Evolutionary conservation across 73 alveolate species (phyloP).

Genomic region (Blepharisma japonicum): DNA sequence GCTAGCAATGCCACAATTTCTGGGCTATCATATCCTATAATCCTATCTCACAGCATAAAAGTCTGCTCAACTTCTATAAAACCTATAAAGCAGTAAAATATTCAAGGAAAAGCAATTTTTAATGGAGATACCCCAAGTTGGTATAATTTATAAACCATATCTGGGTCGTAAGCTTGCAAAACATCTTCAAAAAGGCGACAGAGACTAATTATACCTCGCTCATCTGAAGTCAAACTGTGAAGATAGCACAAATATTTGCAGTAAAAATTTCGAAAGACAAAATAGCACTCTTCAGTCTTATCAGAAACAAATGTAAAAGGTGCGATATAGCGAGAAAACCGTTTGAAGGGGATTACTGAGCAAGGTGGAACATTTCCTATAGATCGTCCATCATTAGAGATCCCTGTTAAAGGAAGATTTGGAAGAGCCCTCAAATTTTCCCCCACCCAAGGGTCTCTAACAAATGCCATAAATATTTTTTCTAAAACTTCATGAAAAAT

Average conservation of each 20-base stretch:
- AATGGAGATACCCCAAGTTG: constrained; percentile 60
- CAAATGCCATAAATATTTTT: constrained; percentile 35
- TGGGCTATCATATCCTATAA: constrained; percentile 56
- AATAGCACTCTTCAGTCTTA: constrained; percentile 46
- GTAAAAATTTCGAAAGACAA: constrained; percentile 43
- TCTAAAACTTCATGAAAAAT: constrained; percentile 55
- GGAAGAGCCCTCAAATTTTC: constrained; percentile 54
- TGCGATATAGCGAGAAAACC: constrained; percentile 44
- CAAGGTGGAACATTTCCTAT: constrained; percentile 66
- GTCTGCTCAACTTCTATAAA: constrained; percentile 59
- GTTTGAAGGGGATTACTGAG: constrained; percentile 57
- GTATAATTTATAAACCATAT: constrained; percentile 56
- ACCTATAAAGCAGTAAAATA: constrained; percentile 62
- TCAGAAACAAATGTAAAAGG: constrained; percentile 53
- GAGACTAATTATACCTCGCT: constrained; percentile 46
- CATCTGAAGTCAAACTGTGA: constrained; percentile 47
- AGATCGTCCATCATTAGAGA: constrained; percentile 47
- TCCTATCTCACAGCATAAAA: constrained; percentile 58
- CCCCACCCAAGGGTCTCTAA: constrained; percentile 51
- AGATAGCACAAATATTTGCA: constrained; percentile 57
- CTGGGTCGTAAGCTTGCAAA: constrained; percentile 61
- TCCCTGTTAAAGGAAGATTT: constrained; percentile 58
- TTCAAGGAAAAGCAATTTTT: constrained; percentile 69
- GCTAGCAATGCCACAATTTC: constrained; percentile 61
- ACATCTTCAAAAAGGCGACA: constrained; percentile 64